These are phyloP conservation scores for Lasiodiplodia theobromae DNA, from an alignment of 2,329 filamentous ascomycete species.

Conservation along the genomic window DNA sequence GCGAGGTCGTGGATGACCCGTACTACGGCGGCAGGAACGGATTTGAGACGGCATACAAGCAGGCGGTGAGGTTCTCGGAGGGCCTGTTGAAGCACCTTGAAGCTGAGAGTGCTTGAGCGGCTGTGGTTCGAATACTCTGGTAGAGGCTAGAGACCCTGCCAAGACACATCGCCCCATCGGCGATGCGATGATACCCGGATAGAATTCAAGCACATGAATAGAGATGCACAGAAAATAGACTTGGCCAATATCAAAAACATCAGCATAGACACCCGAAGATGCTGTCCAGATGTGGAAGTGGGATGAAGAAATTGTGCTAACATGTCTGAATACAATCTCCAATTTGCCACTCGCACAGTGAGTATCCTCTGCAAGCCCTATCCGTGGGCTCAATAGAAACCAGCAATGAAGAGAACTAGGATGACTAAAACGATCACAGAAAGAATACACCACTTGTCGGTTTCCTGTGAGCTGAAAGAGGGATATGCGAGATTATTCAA, in stretches of 20 bases:
- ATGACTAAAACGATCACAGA: not conserved
- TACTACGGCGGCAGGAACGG: conserved; percentile 89
- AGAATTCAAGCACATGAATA: conserved; percentile 1
- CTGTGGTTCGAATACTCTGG: not conserved
- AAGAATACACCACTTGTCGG: not conserved
- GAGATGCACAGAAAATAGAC: not conserved
- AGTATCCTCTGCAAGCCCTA: not conserved
- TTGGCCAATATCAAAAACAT: not conserved
- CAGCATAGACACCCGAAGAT: not conserved
- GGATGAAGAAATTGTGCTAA: not conserved
- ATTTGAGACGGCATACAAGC: conserved; percentile 86
- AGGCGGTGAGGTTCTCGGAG: conserved; percentile 76
- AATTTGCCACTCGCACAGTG: not conserved
- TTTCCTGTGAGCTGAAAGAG: not conserved
- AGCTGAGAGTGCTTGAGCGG: conserved; percentile 18
- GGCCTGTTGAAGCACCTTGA: conserved; percentile 74
- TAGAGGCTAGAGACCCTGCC: not conserved
- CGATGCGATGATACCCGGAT: conserved; percentile 26
- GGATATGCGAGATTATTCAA: not conserved
- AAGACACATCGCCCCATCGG: not conserved
- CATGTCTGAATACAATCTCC: not conserved
- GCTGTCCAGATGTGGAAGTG: not conserved
- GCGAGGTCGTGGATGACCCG: conserved; percentile 81
- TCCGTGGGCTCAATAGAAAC: not conserved
- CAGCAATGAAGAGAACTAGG: not conserved